These are phyloP conservation scores for Erythrophleum ivorense DNA, from an alignment of 331 rosid genomes.

Conservation along the genomic window DNA sequence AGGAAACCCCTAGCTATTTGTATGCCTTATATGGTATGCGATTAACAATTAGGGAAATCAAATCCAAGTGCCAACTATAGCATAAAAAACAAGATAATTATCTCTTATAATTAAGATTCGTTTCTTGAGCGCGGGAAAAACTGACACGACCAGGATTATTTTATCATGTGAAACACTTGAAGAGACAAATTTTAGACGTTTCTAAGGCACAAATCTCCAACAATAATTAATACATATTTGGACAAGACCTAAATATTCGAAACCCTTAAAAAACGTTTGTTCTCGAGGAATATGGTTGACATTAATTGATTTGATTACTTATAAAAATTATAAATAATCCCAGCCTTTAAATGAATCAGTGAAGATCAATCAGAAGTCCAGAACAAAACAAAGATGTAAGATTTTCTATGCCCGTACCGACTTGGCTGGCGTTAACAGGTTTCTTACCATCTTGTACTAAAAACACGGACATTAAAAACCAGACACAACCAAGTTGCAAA, in stretches of 20 bases:
- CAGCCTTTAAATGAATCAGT: constrained; percentile 41
- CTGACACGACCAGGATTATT: constrained; percentile 32
- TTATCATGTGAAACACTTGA: constrained; percentile 34
- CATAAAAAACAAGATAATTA: background rate
- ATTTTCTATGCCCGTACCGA: background rate
- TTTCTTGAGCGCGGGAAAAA: constrained; percentile 31
- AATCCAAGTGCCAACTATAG: background rate
- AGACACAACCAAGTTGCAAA: constrained; percentile 15
- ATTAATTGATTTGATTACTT: constrained; percentile 23
- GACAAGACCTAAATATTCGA: constrained; percentile 29
- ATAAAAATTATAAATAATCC: background rate
- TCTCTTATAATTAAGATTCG: background rate
- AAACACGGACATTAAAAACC: constrained; percentile 18
- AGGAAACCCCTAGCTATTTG: background rate
- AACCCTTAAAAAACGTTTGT: constrained; percentile 38
- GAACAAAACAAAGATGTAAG: constrained; percentile 2
- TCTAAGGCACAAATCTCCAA: constrained; percentile 38
- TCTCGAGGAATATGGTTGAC: constrained; percentile 48
- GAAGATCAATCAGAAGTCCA: background rate
- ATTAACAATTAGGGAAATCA: background rate
- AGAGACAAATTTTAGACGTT: constrained; percentile 48
- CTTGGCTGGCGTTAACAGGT: too few species aligned
- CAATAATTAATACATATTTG: background rate
- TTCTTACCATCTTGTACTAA: background rate
- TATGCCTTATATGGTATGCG: background rate